phyloP scores from a whole-genome alignment of 768 basidiomycete genomes.

The Leccinum imitatum region DNA sequence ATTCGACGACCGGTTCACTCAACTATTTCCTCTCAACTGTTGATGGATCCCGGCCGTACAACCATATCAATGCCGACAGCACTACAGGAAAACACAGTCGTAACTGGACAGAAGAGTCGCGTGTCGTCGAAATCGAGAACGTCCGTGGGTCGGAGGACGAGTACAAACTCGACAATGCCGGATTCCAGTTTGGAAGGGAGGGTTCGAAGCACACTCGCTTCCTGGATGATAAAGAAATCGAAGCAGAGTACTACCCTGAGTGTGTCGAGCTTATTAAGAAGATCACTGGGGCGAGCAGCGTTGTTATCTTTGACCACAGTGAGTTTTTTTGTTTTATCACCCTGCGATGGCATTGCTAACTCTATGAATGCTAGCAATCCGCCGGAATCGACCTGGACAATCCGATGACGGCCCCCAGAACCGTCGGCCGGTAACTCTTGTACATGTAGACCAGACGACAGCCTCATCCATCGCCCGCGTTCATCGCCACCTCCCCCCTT shows the following conservation, averaged over 20 bases:
- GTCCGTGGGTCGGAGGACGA: conserved; percentile 34
- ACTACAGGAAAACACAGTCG: conserved; percentile 8
- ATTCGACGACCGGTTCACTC: conserved; percentile 18
- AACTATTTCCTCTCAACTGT: conserved; percentile 19
- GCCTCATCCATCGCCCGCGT: conserved; percentile 41
- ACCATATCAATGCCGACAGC: conserved; percentile 18
- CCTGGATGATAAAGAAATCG: conserved; percentile 35
- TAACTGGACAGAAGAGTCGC: conserved; percentile 25
- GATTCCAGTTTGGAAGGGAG: conserved; percentile 35
- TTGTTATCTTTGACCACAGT: conserved; percentile 45
- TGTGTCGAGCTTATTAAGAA: conserved; percentile 38
- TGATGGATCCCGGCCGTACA: conserved; percentile 20
- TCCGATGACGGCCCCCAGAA: conserved; percentile 37
- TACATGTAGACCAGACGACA: conserved; percentile 48
- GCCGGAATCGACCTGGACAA: conserved; percentile 40
- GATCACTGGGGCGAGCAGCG: conserved; percentile 37
- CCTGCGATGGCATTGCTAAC: not conserved
- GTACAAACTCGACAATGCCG: conserved; percentile 34
- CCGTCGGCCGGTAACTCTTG: conserved; percentile 43
- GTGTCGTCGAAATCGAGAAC: conserved; percentile 29
- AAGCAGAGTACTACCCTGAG: conserved; percentile 41
- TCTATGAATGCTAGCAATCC: conserved; percentile 35
- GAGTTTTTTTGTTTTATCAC: not conserved
- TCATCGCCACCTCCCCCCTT: conserved; percentile 40
- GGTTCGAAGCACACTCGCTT: conserved; percentile 32